Evolutionary conservation across 352 stramenopile genomes (phyloP).

Genomic region (Phytophthora pisi): DNA sequence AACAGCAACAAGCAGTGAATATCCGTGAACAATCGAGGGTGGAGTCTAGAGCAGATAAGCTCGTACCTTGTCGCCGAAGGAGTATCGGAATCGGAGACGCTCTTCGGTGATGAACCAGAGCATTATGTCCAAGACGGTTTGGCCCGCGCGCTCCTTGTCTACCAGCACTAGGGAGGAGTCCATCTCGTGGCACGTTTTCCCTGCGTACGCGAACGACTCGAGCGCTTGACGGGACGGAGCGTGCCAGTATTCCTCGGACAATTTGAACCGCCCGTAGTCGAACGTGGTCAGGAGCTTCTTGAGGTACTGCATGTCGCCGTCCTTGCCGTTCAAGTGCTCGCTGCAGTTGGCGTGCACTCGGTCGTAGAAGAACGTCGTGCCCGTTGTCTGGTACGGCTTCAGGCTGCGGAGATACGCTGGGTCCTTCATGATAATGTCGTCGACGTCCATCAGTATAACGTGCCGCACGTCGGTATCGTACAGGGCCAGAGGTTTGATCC

Average conservation of each 20-base stretch:
- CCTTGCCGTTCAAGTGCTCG: constrained; percentile 26
- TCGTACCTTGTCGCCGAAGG: constrained; percentile 27
- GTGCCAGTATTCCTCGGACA: constrained; percentile 12
- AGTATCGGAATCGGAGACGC: constrained; percentile 31
- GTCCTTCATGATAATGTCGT: constrained; percentile 26
- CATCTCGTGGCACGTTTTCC: constrained; percentile 32
- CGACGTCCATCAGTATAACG: constrained; percentile 32
- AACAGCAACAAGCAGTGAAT: background rate
- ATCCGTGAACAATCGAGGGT: background rate
- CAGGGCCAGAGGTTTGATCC: constrained; percentile 28
- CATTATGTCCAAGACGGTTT: constrained; percentile 27
- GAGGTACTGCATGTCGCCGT: constrained; percentile 21
- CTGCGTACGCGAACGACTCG: constrained; percentile 23
- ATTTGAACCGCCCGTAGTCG: constrained; percentile 27
- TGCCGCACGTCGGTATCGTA: constrained; percentile 29
- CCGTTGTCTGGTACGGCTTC: constrained; percentile 24
- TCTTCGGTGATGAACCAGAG: constrained; percentile 33
- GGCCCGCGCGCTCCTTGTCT: constrained; percentile 22
- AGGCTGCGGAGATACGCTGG: constrained; percentile 15
- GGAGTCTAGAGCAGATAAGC: background rate
- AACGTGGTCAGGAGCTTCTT: constrained; percentile 24
- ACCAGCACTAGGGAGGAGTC: constrained; percentile 29
- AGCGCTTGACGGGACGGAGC: constrained; percentile 16
- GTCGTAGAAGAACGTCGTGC: constrained; percentile 34
- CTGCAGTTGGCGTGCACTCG: constrained; percentile 26